Evolutionary conservation across 2,329 filamentous ascomycete species (phyloP).

Genomic region (Xylariomycetidae sp.): DNA sequence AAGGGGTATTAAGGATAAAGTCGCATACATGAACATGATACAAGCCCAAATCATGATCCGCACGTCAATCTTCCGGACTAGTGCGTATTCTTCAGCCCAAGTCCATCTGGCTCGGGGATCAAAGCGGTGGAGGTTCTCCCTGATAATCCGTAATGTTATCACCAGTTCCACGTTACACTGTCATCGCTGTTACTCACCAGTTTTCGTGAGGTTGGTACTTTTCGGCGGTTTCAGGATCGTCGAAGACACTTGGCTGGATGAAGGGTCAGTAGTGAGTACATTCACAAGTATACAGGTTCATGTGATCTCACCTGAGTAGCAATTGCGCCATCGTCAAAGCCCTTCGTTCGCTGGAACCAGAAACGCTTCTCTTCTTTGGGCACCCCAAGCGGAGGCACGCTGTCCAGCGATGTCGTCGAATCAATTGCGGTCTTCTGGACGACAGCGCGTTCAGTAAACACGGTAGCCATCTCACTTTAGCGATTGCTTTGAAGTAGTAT

Average conservation of each 20-base stretch:
- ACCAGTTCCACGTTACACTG: too few relatives aligned
- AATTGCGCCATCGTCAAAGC: constrained; percentile 16
- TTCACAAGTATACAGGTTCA: constrained; percentile 1
- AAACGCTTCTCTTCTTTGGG: constrained; percentile 24
- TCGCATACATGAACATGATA: constrained; percentile 37
- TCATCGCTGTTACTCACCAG: constrained; percentile 13
- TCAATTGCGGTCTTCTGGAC: constrained; percentile 12
- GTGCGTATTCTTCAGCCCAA: constrained; percentile 26
- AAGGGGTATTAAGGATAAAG: constrained; percentile 4
- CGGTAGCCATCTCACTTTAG: constrained; percentile 21
- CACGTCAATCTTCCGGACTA: constrained; percentile 26
- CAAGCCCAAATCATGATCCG: constrained; percentile 41
- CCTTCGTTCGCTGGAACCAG: constrained; percentile 24
- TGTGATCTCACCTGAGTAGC: constrained; percentile 15
- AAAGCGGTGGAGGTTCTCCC: constrained; percentile 28
- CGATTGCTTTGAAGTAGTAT: too few relatives aligned
- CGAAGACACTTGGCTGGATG: constrained; percentile 37
- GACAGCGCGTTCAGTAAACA: constrained; percentile 9
- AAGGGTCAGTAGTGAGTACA: constrained; percentile 7
- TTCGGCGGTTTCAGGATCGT: constrained; percentile 35
- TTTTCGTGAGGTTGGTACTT: constrained; percentile 25
- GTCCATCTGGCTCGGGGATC: constrained; percentile 28
- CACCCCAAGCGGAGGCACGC: constrained; percentile 17
- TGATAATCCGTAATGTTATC: not conserved
- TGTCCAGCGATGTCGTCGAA: constrained; percentile 15